Percentiles rank a stretch among this genome's conserved stretches.
Evolutionary conservation across 495 filamentous ascomycete genomes (phyloP).

Genomic region (Thozetella sp.): DNA sequence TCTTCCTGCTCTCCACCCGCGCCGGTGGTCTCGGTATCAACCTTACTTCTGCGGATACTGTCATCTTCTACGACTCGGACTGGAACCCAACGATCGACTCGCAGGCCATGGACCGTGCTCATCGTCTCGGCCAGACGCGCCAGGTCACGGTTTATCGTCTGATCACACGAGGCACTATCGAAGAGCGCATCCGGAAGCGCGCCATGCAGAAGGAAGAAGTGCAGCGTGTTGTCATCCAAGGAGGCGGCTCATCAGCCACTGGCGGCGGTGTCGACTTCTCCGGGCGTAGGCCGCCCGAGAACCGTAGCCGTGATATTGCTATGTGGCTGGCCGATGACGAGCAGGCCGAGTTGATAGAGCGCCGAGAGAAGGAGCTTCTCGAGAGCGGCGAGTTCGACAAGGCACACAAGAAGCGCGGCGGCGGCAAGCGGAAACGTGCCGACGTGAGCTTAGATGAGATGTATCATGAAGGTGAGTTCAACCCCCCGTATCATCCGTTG

Average conservation of each 20-base stretch:
- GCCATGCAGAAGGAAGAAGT: conserved; percentile 99
- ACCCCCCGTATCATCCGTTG: neutral
- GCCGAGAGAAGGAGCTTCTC: conserved; percentile 81
- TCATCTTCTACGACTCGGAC: conserved; percentile 99
- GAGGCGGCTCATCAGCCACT: conserved; percentile 66
- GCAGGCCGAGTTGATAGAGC: conserved; percentile 86
- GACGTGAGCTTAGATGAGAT: conserved; percentile 89
- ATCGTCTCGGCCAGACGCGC: conserved; percentile 93
- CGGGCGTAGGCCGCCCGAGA: conserved; percentile 78
- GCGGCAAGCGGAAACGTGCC: conserved; percentile 39
- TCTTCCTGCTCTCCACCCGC: conserved; percentile 94
- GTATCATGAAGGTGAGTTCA: conserved; percentile 91
- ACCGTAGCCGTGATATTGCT: conserved; percentile 92
- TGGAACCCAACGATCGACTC: conserved; percentile 99
- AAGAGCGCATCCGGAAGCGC: conserved; percentile 97
- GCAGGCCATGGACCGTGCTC: conserved; percentile 98
- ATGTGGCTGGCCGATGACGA: conserved; percentile 97
- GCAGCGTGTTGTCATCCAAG: conserved; percentile 96
- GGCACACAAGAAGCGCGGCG: conserved; percentile 67
- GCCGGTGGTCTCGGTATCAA: conserved; percentile 99
- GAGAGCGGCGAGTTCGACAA: conserved; percentile 62
- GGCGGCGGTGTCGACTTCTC: conserved; percentile 83
- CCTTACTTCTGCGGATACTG: conserved; percentile 86
- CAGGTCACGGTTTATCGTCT: conserved; percentile 98
- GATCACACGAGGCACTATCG: conserved; percentile 96